Evolutionary conservation across 78 protist genomes (phyloP).

Genomic region (Cavenderia fasciculata): DNA sequence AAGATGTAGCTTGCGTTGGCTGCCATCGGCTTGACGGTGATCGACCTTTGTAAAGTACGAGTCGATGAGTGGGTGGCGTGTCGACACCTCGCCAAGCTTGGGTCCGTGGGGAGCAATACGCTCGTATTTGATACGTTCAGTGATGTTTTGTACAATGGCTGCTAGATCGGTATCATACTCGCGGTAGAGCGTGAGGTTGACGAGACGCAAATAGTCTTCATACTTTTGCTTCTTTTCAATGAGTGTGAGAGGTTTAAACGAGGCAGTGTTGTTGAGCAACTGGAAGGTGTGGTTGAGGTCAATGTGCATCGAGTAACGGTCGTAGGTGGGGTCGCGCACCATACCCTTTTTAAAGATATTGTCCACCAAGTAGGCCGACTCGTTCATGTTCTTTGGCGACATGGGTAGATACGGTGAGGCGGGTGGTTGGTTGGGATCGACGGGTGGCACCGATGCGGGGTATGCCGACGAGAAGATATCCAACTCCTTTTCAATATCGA

Average conservation of each 20-base stretch:
- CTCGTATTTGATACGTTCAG: slow-evolving; percentile 67
- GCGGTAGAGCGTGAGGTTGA: slow-evolving; percentile 49
- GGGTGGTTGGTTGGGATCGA: neutral
- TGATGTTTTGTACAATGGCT: slow-evolving; percentile 38
- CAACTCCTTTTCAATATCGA: slow-evolving; percentile 79
- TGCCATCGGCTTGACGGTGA: neutral
- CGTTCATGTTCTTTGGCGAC: slow-evolving; percentile 24
- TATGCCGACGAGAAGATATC: slow-evolving; percentile 37
- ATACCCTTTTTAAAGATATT: slow-evolving; percentile 34
- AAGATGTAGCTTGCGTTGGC: slow-evolving; percentile 43
- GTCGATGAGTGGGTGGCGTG: slow-evolving; percentile 17
- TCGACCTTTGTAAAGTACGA: slow-evolving; percentile 35
- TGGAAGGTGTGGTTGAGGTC: slow-evolving; percentile 9
- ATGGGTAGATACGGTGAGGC: slow-evolving; percentile 18
- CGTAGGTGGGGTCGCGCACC: slow-evolving; percentile 13
- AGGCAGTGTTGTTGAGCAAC: neutral
- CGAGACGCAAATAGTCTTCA: slow-evolving; percentile 26
- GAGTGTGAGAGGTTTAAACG: slow-evolving; percentile 6
- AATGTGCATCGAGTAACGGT: slow-evolving; percentile 28
- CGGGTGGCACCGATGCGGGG: neutral
- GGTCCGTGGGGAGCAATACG: slow-evolving; percentile 64
- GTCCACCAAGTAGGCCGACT: slow-evolving; percentile 17
- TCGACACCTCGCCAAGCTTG: slow-evolving; percentile 1
- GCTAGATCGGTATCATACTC: slow-evolving; percentile 61
- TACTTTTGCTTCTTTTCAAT: slow-evolving; percentile 43